Evolutionary conservation across 225 moss, liverwort and hornwort genomes (phyloP).

Genomic region (Pseudoscleropodium purum): DNA sequence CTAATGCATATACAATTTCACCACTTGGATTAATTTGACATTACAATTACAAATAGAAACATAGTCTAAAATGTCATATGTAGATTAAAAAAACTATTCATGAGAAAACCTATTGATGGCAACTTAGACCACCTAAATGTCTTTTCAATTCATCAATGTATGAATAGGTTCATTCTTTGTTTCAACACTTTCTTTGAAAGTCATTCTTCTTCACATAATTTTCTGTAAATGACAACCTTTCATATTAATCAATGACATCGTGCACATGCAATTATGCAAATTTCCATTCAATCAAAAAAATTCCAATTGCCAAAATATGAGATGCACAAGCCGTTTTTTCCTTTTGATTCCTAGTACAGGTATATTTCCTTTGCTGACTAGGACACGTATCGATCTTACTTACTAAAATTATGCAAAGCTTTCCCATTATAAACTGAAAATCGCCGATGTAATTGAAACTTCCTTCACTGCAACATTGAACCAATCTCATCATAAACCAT

Average conservation of each 20-base stretch:
- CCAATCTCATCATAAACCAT: background rate
- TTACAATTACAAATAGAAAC: too few species aligned
- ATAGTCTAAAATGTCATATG: background rate
- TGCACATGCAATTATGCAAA: background rate
- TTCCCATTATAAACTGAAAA: background rate
- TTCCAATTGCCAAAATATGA: background rate
- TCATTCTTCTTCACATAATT: background rate
- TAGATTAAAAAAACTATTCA: background rate
- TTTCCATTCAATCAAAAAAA: background rate
- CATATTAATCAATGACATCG: background rate
- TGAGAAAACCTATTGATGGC: background rate
- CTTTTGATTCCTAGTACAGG: background rate
- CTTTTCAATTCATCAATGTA: too few species aligned
- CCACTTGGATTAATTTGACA: background rate
- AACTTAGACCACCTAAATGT: background rate
- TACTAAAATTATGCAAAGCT: background rate
- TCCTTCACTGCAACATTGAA: background rate
- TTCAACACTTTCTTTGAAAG: background rate
- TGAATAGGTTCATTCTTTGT: background rate
- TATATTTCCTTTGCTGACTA: background rate
- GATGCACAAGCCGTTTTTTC: background rate
- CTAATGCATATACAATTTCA: too few species aligned
- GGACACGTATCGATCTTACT: background rate
- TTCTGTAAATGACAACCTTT: background rate
- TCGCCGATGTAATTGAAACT: background rate